These are phyloP conservation scores for Daedaleopsis sinensis DNA, from an alignment of 768 basidiomycete genomes.

Conservation along the genomic window DNA sequence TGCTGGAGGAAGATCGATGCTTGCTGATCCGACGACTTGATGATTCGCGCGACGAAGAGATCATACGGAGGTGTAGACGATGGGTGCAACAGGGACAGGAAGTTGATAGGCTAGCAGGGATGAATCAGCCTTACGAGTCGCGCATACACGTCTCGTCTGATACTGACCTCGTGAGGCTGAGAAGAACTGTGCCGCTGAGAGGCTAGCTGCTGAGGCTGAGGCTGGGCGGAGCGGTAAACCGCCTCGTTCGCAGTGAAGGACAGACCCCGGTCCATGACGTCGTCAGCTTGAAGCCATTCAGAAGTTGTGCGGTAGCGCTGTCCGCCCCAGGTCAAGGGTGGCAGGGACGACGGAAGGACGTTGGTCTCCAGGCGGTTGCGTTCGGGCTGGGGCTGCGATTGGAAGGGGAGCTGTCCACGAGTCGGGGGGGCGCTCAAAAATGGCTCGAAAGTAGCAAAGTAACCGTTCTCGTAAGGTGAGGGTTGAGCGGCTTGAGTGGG, in stretches of 20 bases:
- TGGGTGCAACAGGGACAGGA: constrained; percentile 82
- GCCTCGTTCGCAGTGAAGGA: constrained; percentile 17
- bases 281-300: constrained; percentile 31
- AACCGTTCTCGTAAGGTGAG: constrained; percentile 17
- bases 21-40: constrained; percentile 89
- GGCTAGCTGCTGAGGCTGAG: constrained; percentile 15
- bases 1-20: constrained; percentile 90
- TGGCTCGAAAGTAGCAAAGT: constrained; percentile 54
- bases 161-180: constrained; percentile 56
- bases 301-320: constrained; percentile 24
- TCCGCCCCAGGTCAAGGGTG: constrained; percentile 27
- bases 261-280: constrained; percentile 7
- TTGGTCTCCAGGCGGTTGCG: constrained; percentile 33
- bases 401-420: constrained; percentile 36
- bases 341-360: constrained; percentile 12
- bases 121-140: neutral
- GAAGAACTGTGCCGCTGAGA: constrained; percentile 23
- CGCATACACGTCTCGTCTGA: neutral
- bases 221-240: constrained; percentile 22
- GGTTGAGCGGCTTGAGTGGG: neutral
- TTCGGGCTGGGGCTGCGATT: constrained; percentile 37
- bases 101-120: constrained; percentile 76
- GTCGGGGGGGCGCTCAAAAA: constrained; percentile 43
- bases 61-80: constrained; percentile 85
- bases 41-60: constrained; percentile 81